Evolutionary conservation across 2,329 filamentous ascomycete species (phyloP), one percentile per base, ranked within the genome.

Genomic region (Graphilbum fragrans): DNA sequence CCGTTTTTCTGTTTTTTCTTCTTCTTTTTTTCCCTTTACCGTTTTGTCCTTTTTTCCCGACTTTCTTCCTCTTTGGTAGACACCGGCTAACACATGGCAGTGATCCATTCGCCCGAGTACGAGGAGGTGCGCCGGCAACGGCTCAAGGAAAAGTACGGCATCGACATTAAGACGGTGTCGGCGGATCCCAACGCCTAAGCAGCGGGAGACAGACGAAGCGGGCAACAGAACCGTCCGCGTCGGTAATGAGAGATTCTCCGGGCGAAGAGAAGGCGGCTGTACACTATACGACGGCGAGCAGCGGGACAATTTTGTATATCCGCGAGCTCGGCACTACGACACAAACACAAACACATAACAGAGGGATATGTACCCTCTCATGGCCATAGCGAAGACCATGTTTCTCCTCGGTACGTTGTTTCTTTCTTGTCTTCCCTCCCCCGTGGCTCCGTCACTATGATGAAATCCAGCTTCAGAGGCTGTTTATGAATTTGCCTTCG

Each of bases 111-210:
- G 33, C 80, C 83, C 16, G 86, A 86, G 39, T 94, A 92, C 58
- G 82, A 85, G 52, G 85, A 94, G 69, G 73, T 88, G 61, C 79
- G 88, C 60, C 76, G 77, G 50, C 70, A 87, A 66, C 74, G 85
- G 53, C 72, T 95, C 60, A 80, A 85, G 73, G 80, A 86, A 63
- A 85, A 80, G 61, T 94, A 94, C 56, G 86, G 87, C 45, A 76
- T 93, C 55, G 86, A 94, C 50, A 79, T 94, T 55, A 75, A 81
- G 55, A 73, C 78, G 42, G 74, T 80, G 50, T 72, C 62, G 44
- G 67, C 71, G 35, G 65, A 74, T 39, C 55, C 57, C 38, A 53
- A 56, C 31, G 48, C 47, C 16, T 40, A 21, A 41, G 16, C 11
- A 39, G 35, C 14, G 23, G 20, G 8, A 16, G 29, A 31, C 29